Conservation (phyloP, 2,329 filamentous ascomycete species). For the Alternaria gansuensis region DNA sequence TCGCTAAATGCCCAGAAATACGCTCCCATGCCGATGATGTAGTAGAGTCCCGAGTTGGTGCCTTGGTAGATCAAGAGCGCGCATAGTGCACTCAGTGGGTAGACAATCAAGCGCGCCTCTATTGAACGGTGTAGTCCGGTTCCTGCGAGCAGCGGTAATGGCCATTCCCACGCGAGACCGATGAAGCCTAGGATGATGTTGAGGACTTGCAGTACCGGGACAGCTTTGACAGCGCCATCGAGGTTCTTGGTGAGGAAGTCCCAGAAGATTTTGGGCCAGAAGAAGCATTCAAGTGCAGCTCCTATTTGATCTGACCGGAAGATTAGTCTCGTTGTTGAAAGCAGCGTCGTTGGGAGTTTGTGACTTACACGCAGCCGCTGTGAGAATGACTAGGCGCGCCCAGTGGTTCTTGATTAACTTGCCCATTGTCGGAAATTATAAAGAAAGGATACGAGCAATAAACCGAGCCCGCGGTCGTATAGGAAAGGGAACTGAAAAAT, state of each 20-base stretch:
- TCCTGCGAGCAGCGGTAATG: constrained; percentile 77
- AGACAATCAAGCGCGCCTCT: constrained; percentile 81
- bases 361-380: constrained; percentile 76
- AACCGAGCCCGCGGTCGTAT: constrained; percentile 42
- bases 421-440: constrained; percentile 71
- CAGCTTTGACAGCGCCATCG: constrained; percentile 82
- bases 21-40: constrained; percentile 81
- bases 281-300: constrained; percentile 85
- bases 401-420: constrained; percentile 99
- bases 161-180: constrained; percentile 91
- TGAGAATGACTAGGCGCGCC: constrained; percentile 92
- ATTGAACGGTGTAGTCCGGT: constrained; percentile 84
- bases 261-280: constrained; percentile 99
- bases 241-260: constrained; percentile 93
- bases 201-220: constrained; percentile 88
- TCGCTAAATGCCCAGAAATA: constrained; percentile 99
- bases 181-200: constrained; percentile 84
- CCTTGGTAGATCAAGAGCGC: constrained; percentile 87
- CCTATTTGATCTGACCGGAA: constrained; percentile 76
- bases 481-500: constrained; percentile 23
- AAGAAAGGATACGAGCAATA: constrained; percentile 43
- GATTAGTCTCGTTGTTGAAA: constrained; percentile 13
- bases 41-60: constrained; percentile 92
- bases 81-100: constrained; percentile 79
- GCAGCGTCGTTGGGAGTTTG: not conserved